A percentile compares a stretch with the other conserved stretches of the same genome.
Evolutionary conservation across 1,284 basidiomycete genomes (phyloP).

Genomic region (Hypsizygus ulmarius): DNA sequence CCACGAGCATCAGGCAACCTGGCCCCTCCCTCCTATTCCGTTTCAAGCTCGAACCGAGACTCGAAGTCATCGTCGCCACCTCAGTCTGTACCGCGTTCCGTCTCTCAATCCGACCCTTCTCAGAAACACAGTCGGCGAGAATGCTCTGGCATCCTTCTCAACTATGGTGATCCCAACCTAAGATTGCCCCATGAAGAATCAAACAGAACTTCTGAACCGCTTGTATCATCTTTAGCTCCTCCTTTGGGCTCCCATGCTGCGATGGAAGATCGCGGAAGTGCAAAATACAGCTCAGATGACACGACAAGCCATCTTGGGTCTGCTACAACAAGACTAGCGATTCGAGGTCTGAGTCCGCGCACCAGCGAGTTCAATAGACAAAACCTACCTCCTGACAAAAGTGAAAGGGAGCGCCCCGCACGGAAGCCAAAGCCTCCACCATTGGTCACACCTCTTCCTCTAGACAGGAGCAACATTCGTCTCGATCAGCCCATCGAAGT

Average conservation of each 20-base stretch:
- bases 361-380: conserved; percentile 30
- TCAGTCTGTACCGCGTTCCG: conserved; percentile 23
- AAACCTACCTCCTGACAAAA: neutral
- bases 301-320: conserved; percentile 31
- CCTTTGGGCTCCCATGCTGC: conserved; percentile 4
- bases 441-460: neutral
- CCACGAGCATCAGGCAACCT: conserved; percentile 14
- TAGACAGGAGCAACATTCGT: neutral
- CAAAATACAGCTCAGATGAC: conserved; percentile 31
- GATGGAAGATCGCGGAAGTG: conserved; percentile 32
- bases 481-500: neutral
- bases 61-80: conserved; percentile 22
- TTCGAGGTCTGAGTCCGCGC: conserved; percentile 40
- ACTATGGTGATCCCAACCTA: conserved; percentile 17
- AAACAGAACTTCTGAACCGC: conserved; percentile 12
- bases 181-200: conserved; percentile 9
- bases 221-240: conserved; percentile 2
- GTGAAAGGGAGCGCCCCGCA: neutral
- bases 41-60: conserved; percentile 23
- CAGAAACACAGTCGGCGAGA: conserved; percentile 22
- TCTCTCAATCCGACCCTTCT: conserved; percentile 22
- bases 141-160: conserved; percentile 23
- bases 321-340: conserved; percentile 32
- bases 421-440: neutral
- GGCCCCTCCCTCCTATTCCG: conserved; percentile 31